These are phyloP conservation scores for Fusarium algeriense DNA, from an alignment of 2,329 filamentous ascomycete genomes.

Conservation along the genomic window DNA sequence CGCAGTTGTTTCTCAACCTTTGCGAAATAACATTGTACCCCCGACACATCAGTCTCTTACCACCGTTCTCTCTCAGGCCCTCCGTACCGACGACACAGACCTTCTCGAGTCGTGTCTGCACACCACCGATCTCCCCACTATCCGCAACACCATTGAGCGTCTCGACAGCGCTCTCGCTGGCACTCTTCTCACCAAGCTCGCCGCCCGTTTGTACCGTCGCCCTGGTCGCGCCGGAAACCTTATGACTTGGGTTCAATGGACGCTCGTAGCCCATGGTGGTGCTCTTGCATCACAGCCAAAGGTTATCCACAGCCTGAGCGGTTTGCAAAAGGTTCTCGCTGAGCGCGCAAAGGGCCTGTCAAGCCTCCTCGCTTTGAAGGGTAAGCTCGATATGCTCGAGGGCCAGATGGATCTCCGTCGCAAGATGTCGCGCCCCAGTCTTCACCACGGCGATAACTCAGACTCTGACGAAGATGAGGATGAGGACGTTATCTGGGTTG, in stretches of 20 bases:
- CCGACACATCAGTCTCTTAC: conserved; percentile 85
- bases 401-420: conserved; percentile 87
- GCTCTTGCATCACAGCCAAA: conserved; percentile 89
- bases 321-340: conserved; percentile 87
- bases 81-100: conserved; percentile 89
- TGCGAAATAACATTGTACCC: conserved; percentile 65
- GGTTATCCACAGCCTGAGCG: conserved; percentile 80
- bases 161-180: conserved; percentile 88
- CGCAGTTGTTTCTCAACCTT: conserved; percentile 55
- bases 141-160: conserved; percentile 90
- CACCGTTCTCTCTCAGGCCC: conserved; percentile 92
- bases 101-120: conserved; percentile 94
- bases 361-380: conserved; percentile 88
- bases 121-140: conserved; percentile 78
- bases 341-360: conserved; percentile 86
- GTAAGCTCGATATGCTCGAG: conserved; percentile 93
- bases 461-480: conserved; percentile 66
- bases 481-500: conserved; percentile 86
- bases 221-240: conserved; percentile 91
- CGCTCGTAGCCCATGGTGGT: conserved; percentile 90
- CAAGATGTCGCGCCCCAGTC: conserved; percentile 67
- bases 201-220: conserved; percentile 85
- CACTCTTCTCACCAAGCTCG: conserved; percentile 82
- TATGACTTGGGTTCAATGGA: conserved; percentile 97
- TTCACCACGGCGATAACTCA: conserved; percentile 61